These are phyloP conservation scores for Fusarium begoniae DNA, from an alignment of 2,329 filamentous ascomycete species.

Conservation along the genomic window DNA sequence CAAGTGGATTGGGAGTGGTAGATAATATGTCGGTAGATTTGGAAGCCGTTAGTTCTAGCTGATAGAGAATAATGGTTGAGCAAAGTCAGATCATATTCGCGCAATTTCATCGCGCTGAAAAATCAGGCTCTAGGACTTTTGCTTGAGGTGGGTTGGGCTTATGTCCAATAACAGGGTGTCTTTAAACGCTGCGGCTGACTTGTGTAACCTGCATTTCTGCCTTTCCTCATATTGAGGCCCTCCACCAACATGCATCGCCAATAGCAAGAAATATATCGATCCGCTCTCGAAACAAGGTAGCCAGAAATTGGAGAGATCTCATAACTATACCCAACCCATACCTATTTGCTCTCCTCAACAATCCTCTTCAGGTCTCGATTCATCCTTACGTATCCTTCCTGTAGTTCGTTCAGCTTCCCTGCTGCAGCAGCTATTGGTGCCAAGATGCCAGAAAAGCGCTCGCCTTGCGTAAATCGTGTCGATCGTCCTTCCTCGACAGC, in stretches of 20 bases:
- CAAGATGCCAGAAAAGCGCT: constrained; percentile 1
- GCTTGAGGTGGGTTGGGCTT: neutral
- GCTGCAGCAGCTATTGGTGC: neutral
- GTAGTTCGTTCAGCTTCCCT: neutral
- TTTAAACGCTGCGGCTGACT: neutral
- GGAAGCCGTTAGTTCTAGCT: too few species aligned
- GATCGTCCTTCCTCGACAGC: accelerated
- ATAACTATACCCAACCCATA: too few species aligned
- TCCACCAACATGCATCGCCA: neutral
- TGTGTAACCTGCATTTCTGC: neutral
- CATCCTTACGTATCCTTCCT: neutral
- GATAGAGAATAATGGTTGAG: too few species aligned
- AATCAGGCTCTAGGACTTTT: neutral
- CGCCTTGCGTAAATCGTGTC: neutral
- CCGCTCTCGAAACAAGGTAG: accelerated
- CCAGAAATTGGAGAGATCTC: too few species aligned
- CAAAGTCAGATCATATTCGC: neutral
- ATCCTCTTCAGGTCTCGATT: neutral
- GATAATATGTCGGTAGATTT: too few species aligned
- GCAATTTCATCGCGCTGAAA: neutral
- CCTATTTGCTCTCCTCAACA: neutral
- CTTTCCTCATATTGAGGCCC: neutral
- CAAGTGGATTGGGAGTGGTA: too few species aligned
- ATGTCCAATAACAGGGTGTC: neutral
- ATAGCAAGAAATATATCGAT: neutral